phyloP scores from a whole-genome alignment of 1,284 basidiomycete species.

The Cutaneotrichosporon mucoides region DNA sequence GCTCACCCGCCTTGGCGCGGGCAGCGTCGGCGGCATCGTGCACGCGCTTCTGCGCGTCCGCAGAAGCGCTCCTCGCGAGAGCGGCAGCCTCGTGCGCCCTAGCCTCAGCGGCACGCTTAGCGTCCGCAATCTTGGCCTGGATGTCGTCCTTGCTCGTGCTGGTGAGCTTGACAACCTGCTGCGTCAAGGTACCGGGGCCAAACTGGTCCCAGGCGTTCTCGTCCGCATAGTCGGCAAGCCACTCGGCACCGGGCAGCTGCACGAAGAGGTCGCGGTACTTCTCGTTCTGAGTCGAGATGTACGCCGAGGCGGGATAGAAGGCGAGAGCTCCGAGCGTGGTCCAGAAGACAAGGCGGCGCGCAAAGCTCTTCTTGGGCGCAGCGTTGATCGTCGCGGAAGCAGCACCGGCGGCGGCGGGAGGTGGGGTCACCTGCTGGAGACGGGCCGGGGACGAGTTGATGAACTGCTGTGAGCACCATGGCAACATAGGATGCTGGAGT shows the following conservation, averaged over 20 bases:
- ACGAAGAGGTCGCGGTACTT: constrained; percentile 54
- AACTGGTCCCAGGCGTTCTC: constrained; percentile 65
- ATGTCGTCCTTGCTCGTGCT: constrained; percentile 50
- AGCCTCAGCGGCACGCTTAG: constrained; percentile 48
- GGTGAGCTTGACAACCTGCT: constrained; percentile 54
- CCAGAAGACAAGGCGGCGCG: constrained; percentile 49
- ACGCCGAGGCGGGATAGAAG: constrained; percentile 52
- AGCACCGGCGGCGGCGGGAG: constrained; percentile 24
- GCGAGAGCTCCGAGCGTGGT: constrained; percentile 45
- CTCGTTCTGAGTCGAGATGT: constrained; percentile 49
- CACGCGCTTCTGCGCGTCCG: constrained; percentile 25
- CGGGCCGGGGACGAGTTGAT: constrained; percentile 26
- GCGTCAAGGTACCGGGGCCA: constrained; percentile 55
- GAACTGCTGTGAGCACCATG: constrained; percentile 14
- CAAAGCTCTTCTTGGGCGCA: constrained; percentile 21
- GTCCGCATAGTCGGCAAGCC: constrained; percentile 75
- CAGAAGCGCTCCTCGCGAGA: constrained; percentile 34
- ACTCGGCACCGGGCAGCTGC: constrained; percentile 58
- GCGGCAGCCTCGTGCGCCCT: constrained; percentile 39
- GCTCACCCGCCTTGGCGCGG: constrained; percentile 10
- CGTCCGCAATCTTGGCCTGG: constrained; percentile 25
- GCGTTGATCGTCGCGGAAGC: constrained; percentile 16
- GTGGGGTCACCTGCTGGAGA: constrained; percentile 18
- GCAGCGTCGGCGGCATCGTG: constrained; percentile 23
- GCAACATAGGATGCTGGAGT: no score